Evolutionary conservation across 371 early-diverging fungal genomes (phyloP).

Genomic region (Rhizomucor pusillus): DNA sequence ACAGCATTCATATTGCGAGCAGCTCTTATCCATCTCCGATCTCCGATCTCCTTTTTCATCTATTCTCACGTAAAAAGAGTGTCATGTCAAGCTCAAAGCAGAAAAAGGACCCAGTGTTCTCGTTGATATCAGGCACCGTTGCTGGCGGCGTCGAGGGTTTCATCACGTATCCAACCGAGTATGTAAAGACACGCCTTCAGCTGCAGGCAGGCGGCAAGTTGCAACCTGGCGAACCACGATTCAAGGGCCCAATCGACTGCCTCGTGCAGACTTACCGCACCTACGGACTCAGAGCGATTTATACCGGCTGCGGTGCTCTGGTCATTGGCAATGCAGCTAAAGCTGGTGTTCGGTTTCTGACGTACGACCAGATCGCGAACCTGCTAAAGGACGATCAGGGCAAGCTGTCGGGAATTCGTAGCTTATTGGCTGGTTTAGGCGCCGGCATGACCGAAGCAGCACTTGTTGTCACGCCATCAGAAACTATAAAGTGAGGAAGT

Average conservation of each 20-base stretch:
- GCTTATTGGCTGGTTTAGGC: conserved; percentile 81
- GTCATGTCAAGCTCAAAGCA: conserved; percentile 3
- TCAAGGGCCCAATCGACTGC: conserved; percentile 83
- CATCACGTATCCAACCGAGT: conserved; percentile 91
- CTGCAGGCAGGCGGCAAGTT: conserved; percentile 65
- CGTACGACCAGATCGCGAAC: conserved; percentile 83
- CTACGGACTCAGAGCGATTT: conserved; percentile 19
- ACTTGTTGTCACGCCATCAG: conserved; percentile 87
- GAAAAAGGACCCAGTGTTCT: conserved; percentile 48
- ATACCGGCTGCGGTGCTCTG: conserved; percentile 53
- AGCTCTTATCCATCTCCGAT: no score
- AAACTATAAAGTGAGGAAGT: conserved; percentile 77
- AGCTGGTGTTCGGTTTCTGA: conserved; percentile 87
- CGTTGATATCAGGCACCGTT: conserved; percentile 76
- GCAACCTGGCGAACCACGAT: conserved; percentile 47
- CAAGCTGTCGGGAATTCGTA: conserved; percentile 60
- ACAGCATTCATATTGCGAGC: no score
- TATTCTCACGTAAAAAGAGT: no score
- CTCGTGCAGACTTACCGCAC: conserved; percentile 57
- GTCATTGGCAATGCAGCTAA: conserved; percentile 89
- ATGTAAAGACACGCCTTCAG: conserved; percentile 92
- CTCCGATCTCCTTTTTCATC: no score
- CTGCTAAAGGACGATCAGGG: conserved; percentile 71
- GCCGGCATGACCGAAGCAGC: conserved; percentile 89
- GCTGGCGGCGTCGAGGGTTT: conserved; percentile 90